Base-by-base conservation (phyloP, 345 rosid genomes). In the Populus deltoides region DNA sequence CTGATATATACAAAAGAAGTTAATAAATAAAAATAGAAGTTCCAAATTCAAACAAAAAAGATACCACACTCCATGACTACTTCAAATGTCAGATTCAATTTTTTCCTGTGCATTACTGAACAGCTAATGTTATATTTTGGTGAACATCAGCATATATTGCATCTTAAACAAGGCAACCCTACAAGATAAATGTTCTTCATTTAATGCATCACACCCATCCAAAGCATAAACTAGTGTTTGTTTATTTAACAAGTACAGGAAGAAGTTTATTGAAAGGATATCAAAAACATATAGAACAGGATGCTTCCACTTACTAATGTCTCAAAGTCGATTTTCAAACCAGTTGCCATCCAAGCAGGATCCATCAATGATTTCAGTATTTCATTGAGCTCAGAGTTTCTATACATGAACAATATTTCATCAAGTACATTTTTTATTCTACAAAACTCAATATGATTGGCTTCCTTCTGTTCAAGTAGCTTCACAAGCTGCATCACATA, bases 271-370 rank as follows among this genome's bases (percentile, higher is more conserved):
- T 20, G 36, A 29, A 22, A 38, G 6, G 25, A 15, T 15, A 7
- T 31, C 27, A 53, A 57, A 8, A 72, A 31, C 45, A 47, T 39
- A 73, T 16, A 59, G 33, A 75, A 62, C 7, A 57, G 33, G 16
- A 71, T 67, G 45, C 49, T 55, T 66, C 45, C 27, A 78, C 92
- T 90, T 83, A 96, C 98, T 62, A 93, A 81, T 71, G 92, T 90
- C 78, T 88, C 93, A 79, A 89, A 92, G 81, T 93, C 94, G 33
- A 92, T 83, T 78, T 93, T 93, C 90, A 96, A 88, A 69, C 99
- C 99, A 75, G 99, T 93, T 62, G 98, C 93, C 41, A 89, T 92
- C 98, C 97, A 92, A 18, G 98, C 84, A 75, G 99, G 97, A 76
- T 92, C 98, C 94, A 93, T 92, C 84, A 96, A 80, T 66, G 90